Percentiles rank a stretch among this genome's conserved stretches.
These are phyloP conservation scores for Penicillium sp. DNA, from an alignment of 2,329 filamentous ascomycete genomes.

Conservation along the genomic window DNA sequence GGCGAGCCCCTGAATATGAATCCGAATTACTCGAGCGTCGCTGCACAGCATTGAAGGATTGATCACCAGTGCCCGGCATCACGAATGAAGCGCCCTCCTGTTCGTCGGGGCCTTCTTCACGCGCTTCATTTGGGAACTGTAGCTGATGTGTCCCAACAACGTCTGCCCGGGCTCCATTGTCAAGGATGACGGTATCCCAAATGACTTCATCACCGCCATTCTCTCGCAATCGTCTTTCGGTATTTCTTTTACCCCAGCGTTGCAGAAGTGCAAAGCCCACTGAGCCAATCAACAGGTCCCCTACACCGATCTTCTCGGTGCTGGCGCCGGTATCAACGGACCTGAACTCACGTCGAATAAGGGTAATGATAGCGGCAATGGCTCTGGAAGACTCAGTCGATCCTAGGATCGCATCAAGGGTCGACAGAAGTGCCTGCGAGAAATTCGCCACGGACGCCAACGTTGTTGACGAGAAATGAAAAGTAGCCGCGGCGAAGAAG, in stretches of 20 bases:
- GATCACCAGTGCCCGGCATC: constrained; percentile 37
- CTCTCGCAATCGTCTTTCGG: constrained; percentile 41
- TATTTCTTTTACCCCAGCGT: constrained; percentile 47
- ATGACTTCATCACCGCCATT: constrained; percentile 45
- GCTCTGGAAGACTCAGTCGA: constrained; percentile 51
- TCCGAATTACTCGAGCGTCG: constrained; percentile 30
- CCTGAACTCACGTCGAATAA: constrained; percentile 47
- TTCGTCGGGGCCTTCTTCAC: constrained; percentile 46
- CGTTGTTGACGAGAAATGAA: constrained; percentile 46
- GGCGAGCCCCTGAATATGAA: constrained; percentile 23
- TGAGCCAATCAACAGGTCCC: constrained; percentile 45
- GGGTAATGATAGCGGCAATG: constrained; percentile 49
- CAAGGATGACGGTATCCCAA: constrained; percentile 51
- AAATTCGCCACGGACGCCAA: constrained; percentile 44
- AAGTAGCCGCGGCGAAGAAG: constrained; percentile 48
- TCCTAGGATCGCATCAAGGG: constrained; percentile 48
- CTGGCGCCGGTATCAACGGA: constrained; percentile 33
- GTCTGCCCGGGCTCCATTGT: constrained; percentile 47
- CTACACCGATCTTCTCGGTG: constrained; percentile 42
- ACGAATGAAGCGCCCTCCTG: constrained; percentile 56
- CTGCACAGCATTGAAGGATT: constrained; percentile 41
- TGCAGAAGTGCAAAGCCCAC: constrained; percentile 49
- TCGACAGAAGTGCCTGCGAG: constrained; percentile 46
- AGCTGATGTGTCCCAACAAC: constrained; percentile 45
- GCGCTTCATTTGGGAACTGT: constrained; percentile 32